These are phyloP conservation scores for Diplocarpon mali DNA, from an alignment of 2,329 filamentous ascomycete genomes.

Conservation along the genomic window DNA sequence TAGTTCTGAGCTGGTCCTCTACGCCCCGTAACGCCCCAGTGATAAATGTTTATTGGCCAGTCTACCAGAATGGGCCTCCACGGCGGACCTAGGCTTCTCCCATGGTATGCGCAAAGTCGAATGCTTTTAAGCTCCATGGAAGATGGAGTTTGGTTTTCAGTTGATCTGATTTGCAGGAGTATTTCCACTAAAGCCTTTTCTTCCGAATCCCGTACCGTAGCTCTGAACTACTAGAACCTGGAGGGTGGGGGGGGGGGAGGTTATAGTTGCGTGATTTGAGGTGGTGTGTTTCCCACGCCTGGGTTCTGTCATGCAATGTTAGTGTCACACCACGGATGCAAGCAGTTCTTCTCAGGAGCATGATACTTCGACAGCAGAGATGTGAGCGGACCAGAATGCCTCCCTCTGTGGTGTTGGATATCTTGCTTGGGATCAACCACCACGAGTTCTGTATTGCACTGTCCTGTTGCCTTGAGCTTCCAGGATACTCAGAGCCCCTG, in stretches of 20 bases:
- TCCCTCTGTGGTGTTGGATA: no score
- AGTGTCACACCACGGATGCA: background rate
- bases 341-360: background rate
- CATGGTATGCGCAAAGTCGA: slow-evolving; percentile 1
- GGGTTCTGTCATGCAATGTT: background rate
- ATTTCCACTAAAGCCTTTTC: background rate
- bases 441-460: no score
- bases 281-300: slow-evolving; percentile 6
- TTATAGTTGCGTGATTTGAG: background rate
- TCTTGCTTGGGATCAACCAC: no score
- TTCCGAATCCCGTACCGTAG: background rate
- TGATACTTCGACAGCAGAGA: slow-evolving; percentile 5
- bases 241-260: no score
- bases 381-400: no score
- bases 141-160: no score
- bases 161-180: no score
- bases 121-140: background rate
- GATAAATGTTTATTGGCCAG: background rate
- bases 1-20: slow-evolving; percentile 1
- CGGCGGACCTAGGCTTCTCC: slow-evolving; percentile 7
- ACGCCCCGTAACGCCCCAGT: background rate
- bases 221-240: background rate
- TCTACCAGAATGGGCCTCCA: slow-evolving; percentile 1
- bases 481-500: no score
- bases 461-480: no score